phyloP scores from a whole-genome alignment of 352 stramenopile genomes.

The Phytophthora brassicae region DNA sequence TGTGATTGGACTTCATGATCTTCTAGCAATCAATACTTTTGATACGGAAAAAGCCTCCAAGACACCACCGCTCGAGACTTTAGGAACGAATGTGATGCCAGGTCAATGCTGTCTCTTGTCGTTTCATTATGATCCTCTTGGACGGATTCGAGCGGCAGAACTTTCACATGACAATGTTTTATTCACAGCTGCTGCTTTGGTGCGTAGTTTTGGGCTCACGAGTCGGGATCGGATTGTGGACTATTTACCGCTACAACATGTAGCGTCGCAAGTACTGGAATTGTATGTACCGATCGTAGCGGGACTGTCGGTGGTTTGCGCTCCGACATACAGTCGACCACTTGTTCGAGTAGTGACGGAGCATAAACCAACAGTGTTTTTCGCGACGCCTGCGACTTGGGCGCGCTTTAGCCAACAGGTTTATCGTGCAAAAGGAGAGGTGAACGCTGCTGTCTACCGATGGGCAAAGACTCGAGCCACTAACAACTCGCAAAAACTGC shows the following conservation, averaged over 20 bases:
- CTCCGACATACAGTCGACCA: conserved; percentile 42
- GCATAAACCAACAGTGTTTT: conserved; percentile 74
- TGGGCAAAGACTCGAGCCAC: conserved; percentile 82
- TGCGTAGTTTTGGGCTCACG: conserved; percentile 53
- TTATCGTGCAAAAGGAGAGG: conserved; percentile 72
- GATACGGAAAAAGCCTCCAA: conserved; percentile 14
- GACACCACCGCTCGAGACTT: conserved; percentile 31
- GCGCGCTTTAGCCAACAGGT: conserved; percentile 66
- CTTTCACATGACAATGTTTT: conserved; percentile 86
- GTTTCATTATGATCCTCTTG: conserved; percentile 65
- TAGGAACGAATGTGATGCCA: conserved; percentile 35
- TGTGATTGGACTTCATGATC: conserved; percentile 50
- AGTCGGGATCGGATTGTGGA: conserved; percentile 56
- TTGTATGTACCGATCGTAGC: conserved; percentile 69
- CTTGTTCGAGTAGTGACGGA: conserved; percentile 56
- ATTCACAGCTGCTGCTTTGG: conserved; percentile 72
- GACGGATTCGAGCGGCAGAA: conserved; percentile 48
- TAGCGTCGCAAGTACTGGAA: conserved; percentile 72
- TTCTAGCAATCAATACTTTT: conserved; percentile 33
- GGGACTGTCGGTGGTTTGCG: conserved; percentile 64
- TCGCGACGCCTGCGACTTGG: conserved; percentile 77
- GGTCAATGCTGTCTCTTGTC: conserved; percentile 53
- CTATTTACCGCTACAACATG: conserved; percentile 72
- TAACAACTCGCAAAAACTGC: conserved; percentile 79
- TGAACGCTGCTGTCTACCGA: conserved; percentile 66